Evolutionary conservation across 805 yeast species (phyloP).

Genomic region (Saccharomycopsis sp.): DNA sequence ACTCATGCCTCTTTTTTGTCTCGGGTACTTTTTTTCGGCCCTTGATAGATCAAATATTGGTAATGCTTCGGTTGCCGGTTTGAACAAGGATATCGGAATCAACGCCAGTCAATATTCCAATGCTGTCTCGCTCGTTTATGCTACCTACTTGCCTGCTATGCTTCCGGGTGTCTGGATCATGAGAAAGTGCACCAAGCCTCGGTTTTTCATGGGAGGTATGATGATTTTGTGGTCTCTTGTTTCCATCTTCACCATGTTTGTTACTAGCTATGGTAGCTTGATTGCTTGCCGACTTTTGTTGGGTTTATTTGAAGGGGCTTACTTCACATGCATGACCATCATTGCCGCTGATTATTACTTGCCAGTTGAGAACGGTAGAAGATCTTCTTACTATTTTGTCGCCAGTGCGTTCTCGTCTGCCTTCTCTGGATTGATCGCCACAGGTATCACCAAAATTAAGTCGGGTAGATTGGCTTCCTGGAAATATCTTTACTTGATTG

Average conservation of each 20-base stretch:
- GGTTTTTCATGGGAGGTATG: constrained; percentile 28
- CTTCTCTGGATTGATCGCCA: constrained; percentile 46
- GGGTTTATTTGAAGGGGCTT: constrained; percentile 47
- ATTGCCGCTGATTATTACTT: constrained; percentile 41
- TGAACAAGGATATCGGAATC: constrained; percentile 35
- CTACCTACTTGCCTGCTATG: constrained; percentile 39
- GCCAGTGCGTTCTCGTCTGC: constrained; percentile 49
- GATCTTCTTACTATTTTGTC: constrained; percentile 42
- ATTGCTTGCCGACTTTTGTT: constrained; percentile 42
- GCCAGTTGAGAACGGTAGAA: constrained; percentile 39
- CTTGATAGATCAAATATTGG: constrained; percentile 54
- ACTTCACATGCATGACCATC: constrained; percentile 43
- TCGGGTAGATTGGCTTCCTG: constrained; percentile 39
- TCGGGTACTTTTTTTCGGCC: constrained; percentile 39
- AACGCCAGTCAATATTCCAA: constrained; percentile 35
- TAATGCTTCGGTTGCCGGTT: constrained; percentile 51
- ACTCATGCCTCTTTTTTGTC: constrained; percentile 37
- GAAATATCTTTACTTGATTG: constrained; percentile 45
- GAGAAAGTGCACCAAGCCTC: constrained; percentile 31
- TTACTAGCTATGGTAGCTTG: constrained; percentile 35
- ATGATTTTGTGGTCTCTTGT: constrained; percentile 34
- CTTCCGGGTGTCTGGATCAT: constrained; percentile 32
- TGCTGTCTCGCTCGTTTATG: constrained; percentile 40
- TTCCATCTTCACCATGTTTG: constrained; percentile 38
- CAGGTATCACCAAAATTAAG: constrained; percentile 37